phyloP scores from a whole-genome alignment of 352 stramenopile genomes.

The Pythium periplocum region DNA sequence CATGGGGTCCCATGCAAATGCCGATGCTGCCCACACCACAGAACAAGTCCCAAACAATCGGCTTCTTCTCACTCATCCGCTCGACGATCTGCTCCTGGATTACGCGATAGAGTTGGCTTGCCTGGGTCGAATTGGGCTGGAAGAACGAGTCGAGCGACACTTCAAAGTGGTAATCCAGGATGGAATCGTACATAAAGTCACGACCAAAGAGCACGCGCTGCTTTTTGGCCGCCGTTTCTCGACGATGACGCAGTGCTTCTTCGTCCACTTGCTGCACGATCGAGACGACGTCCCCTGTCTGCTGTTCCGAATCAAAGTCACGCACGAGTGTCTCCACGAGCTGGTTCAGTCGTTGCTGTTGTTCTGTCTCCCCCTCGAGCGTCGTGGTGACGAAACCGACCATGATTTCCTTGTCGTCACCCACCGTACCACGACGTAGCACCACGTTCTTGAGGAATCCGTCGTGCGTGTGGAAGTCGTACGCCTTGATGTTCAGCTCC shows the following conservation, averaged over 20 bases:
- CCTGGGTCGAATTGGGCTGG: constrained; percentile 65
- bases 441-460: constrained; percentile 71
- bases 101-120: constrained; percentile 47
- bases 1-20: constrained; percentile 56
- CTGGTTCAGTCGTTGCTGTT: constrained; percentile 22
- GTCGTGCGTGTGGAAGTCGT: constrained; percentile 51
- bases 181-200: constrained; percentile 46
- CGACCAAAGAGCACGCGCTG: constrained; percentile 42
- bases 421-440: constrained; percentile 38
- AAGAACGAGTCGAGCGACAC: constrained; percentile 78
- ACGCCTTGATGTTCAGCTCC: constrained; percentile 29
- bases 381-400: constrained; percentile 55
- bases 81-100: constrained; percentile 33
- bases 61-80: constrained; percentile 18
- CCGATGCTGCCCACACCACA: constrained; percentile 77
- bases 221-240: constrained; percentile 2
- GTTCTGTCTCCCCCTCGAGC: constrained; percentile 20
- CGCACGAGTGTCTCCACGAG: constrained; percentile 28
- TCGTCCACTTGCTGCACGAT: constrained; percentile 59
- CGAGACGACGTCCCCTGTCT: constrained; percentile 32
- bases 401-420: constrained; percentile 40
- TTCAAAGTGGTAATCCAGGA: constrained; percentile 53
- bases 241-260: constrained; percentile 44
- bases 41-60: constrained; percentile 75
- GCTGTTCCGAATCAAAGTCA: constrained; percentile 11